Evolutionary conservation across 495 filamentous ascomycete genomes (phyloP), one percentile per base, ranked within the genome.

Genomic region (Penicillium pulvis): DNA sequence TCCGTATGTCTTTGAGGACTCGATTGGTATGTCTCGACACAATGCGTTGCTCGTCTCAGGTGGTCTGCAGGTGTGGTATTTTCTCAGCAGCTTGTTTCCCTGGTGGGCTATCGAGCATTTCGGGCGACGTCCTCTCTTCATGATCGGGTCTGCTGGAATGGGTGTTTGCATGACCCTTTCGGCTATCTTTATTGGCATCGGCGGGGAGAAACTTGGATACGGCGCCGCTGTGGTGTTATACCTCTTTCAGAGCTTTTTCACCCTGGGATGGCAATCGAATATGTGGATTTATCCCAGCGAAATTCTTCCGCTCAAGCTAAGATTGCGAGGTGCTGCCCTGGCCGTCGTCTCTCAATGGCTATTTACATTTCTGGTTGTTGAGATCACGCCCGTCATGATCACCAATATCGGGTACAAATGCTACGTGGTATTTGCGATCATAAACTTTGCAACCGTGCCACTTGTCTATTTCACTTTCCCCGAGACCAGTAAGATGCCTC

Each of bases 381-480:
- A 81, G 68, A 78, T 84, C 49, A 86, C 83, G 0, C 83, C 81
- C 3, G 63, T 75, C 2, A 79, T 79, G 19, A 80, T 85, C 57
- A 66, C 72, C n/a, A 73, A 66, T 46, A 71, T 85, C 5, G 73
- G 75, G 0, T 85, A 78, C 74, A 66, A 72, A 26, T 83, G 82
- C 68, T 87, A 82, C 63, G 76, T 86, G 56, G 78, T 85, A 26
- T 87, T 65, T 43, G 62, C 66, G 2, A 60, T 67, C 0, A 65
- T 71, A 12, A 70, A 68, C 41, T 67, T 51, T 48, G 51, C 60
- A n/a, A 54, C 56, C n/a, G 56, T 65, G 6, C 83, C 81, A 0
- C 66, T 74, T 3, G 78, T 88, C 41, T 87, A 83, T 62, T 81
- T 85, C 68, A 83, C 85, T 74, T 88, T 83, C 66, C 85, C 85